Evolutionary conservation across 2,329 filamentous ascomycete genomes (phyloP).

Genomic region (Myriosclerotinia scirpicola): DNA sequence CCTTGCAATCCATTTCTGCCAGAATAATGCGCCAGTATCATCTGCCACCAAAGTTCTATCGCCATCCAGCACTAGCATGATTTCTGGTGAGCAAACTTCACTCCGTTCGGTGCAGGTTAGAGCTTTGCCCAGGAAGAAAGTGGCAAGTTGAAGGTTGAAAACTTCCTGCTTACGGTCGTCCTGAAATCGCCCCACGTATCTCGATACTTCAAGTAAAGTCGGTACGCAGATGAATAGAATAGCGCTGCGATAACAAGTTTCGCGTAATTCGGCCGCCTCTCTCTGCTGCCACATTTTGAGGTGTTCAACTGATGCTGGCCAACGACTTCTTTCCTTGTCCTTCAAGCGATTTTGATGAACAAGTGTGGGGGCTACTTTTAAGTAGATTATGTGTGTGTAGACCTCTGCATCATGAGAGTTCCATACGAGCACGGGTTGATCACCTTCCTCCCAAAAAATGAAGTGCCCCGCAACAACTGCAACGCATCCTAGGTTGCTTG

Average conservation of each 20-base stretch:
- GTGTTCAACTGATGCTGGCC: slow-evolving; percentile 41
- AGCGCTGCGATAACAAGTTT: slow-evolving; percentile 46
- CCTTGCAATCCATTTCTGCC: slow-evolving; percentile 39
- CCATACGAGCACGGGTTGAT: slow-evolving; percentile 15
- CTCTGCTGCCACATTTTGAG: slow-evolving; percentile 48
- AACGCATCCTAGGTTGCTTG: slow-evolving; percentile 38
- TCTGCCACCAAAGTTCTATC: slow-evolving; percentile 55
- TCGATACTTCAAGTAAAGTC: slow-evolving; percentile 28
- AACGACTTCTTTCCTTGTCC: slow-evolving; percentile 45
- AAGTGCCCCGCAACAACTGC: slow-evolving; percentile 57
- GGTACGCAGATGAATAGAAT: slow-evolving; percentile 41
- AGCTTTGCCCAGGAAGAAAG: too few relatives aligned
- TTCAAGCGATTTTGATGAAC: slow-evolving; percentile 43
- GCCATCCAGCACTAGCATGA: slow-evolving; percentile 56
- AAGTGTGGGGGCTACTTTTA: slow-evolving; percentile 45
- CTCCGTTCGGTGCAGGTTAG: too few relatives aligned
- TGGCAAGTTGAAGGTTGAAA: too few relatives aligned
- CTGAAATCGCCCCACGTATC: background rate
- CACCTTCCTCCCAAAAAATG: slow-evolving; percentile 51
- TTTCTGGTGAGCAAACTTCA: slow-evolving; percentile 39
- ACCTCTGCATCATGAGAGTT: slow-evolving; percentile 48
- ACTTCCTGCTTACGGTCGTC: too few relatives aligned
- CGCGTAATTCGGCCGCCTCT: slow-evolving; percentile 48
- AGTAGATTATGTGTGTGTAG: slow-evolving; percentile 60
- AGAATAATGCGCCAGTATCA: slow-evolving; percentile 55